These are phyloP conservation scores for Didymella pomorum DNA, from an alignment of 2,329 filamentous ascomycete genomes.

Conservation along the genomic window DNA sequence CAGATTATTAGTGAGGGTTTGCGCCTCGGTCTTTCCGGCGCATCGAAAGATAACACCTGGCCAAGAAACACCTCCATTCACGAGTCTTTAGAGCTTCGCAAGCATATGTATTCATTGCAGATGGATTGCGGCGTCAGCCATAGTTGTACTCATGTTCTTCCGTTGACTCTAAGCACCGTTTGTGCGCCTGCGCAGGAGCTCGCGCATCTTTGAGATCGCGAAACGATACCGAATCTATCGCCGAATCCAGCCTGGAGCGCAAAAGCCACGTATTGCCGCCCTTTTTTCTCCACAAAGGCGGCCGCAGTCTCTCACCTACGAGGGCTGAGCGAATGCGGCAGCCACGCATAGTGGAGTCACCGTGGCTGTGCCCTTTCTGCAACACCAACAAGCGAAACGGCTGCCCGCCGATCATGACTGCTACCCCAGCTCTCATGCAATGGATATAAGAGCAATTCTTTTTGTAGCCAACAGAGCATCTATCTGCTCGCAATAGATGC, in stretches of 20 bases:
- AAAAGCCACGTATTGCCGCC: slow-evolving; percentile 12
- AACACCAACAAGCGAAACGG: slow-evolving; percentile 8
- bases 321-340: slow-evolving; percentile 12
- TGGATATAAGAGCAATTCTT: too few species aligned
- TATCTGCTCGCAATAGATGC: too few species aligned
- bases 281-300: slow-evolving; percentile 20
- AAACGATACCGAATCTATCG: background rate
- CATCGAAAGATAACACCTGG: background rate
- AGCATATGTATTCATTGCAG: background rate
- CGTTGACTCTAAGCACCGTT: background rate
- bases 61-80: background rate
- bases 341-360: slow-evolving; percentile 9
- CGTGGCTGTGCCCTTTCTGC: slow-evolving; percentile 13
- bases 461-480: too few species aligned
- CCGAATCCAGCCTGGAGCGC: background rate
- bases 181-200: background rate
- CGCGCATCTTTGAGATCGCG: background rate
- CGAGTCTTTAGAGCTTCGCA: too few species aligned
- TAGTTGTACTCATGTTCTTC: background rate
- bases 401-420: slow-evolving; percentile 5
- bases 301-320: background rate
- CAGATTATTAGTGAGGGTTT: slow-evolving; percentile 12
- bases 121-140: too few species aligned
- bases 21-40: background rate
- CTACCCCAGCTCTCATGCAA: background rate